Evolutionary conservation across 1,284 basidiomycete genomes (phyloP).

Genomic region (Hypsizygus ulmarius): DNA sequence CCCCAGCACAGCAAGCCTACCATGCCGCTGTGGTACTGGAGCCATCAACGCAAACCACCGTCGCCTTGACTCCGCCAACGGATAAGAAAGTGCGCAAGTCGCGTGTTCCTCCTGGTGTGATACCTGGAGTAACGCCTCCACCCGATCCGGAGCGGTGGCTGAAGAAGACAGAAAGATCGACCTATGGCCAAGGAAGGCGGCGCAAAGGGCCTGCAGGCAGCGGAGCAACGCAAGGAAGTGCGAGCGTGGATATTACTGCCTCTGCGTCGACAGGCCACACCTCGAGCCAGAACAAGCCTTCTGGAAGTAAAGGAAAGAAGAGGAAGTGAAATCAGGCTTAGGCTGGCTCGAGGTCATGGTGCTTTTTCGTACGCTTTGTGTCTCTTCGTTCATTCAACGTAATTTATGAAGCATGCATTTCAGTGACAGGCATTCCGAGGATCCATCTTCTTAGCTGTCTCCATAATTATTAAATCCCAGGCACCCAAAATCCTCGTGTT

Average conservation of each 20-base stretch:
- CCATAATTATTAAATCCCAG: conserved; percentile 5
- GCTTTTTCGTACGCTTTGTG: neutral
- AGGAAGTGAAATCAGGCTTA: conserved; percentile 29
- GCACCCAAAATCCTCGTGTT: conserved; percentile 16
- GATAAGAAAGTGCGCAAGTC: conserved; percentile 59
- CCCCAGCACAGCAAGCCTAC: conserved; percentile 35
- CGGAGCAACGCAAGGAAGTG: conserved; percentile 64
- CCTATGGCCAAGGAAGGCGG: conserved; percentile 47
- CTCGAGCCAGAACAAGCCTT: conserved; percentile 34
- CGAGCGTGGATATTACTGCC: conserved; percentile 33
- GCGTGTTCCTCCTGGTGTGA: conserved; percentile 68
- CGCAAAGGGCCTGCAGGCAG: conserved; percentile 48
- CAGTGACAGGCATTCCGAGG: conserved; percentile 7
- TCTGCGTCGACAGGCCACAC: conserved; percentile 19
- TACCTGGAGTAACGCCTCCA: conserved; percentile 67
- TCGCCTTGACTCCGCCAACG: conserved; percentile 22
- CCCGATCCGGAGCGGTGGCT: conserved; percentile 18
- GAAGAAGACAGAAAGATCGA: conserved; percentile 50
- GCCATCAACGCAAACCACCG: conserved; percentile 26
- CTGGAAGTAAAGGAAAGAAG: conserved; percentile 39
- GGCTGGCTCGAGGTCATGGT: conserved; percentile 7
- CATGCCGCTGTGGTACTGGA: conserved; percentile 29
- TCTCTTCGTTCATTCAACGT: conserved; percentile 9
- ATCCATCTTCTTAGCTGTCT: conserved; percentile 3
- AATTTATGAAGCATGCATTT: conserved; percentile 3